Conservation (phyloP, 805 yeast genomes). For the Ogataea philodendri region DNA sequence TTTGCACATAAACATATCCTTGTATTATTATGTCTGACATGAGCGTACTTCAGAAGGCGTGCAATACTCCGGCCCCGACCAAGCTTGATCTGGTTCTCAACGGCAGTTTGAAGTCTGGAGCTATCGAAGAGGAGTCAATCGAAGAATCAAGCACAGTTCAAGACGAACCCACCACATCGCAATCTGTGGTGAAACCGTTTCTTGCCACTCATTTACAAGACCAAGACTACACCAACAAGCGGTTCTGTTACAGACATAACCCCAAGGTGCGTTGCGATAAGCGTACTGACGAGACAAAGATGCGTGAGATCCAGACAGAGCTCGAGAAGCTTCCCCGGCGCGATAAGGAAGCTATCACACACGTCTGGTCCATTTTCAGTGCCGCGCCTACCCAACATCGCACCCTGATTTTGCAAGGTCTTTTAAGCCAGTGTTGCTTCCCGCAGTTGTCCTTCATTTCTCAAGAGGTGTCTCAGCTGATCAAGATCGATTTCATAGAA, state of each 20-base stretch:
- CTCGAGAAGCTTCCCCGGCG: constrained; percentile 59
- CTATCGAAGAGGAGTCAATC: constrained; percentile 4
- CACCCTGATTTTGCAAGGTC: constrained; percentile 74
- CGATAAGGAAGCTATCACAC: constrained; percentile 75
- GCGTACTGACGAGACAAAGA: constrained; percentile 58
- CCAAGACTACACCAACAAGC: constrained; percentile 54
- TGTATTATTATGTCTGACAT: constrained; percentile 6
- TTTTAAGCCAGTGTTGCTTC: constrained; percentile 87
- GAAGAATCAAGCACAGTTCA: not conserved
- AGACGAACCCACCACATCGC: constrained; percentile 14
- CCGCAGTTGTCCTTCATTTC: constrained; percentile 89
- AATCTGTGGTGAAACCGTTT: constrained; percentile 36
- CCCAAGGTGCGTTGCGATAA: constrained; percentile 80
- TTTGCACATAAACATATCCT: constrained; percentile 1
- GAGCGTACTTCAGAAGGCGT: constrained; percentile 23
- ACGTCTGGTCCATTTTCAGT: constrained; percentile 80
- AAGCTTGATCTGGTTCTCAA: constrained; percentile 21
- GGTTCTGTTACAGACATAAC: constrained; percentile 88
- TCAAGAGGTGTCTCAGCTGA: constrained; percentile 71
- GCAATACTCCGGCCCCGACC: constrained; percentile 22
- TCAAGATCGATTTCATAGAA: constrained; percentile 84
- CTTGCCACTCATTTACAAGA: constrained; percentile 30
- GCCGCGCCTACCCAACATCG: constrained; percentile 72
- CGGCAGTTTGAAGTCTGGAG: constrained; percentile 13
- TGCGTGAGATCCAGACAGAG: constrained; percentile 59